Base-by-base conservation (phyloP, 495 filamentous ascomycete genomes). In the Pyrenopolyporus hunteri region DNA sequence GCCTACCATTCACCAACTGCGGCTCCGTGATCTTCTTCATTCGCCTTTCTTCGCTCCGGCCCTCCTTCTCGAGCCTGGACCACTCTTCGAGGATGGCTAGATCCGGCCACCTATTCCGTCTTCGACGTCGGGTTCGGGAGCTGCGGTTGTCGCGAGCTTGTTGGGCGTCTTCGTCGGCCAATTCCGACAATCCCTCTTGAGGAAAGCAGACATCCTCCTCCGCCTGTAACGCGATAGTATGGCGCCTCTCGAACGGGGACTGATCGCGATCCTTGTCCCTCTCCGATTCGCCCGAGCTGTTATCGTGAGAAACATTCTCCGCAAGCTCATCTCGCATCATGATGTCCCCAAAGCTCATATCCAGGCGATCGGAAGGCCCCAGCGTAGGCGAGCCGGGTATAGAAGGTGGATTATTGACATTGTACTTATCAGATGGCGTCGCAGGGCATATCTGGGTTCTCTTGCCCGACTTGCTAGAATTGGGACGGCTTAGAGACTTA, bases 331-430 rank as follows among this genome's bases (percentile, higher is more conserved):
- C 76, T 49, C 86, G 83, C 33, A 91, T 80, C 80, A 96, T 85
- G 33, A 87, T 81, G 82, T 96, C 92, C 40, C 90, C 89, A 68
- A 86, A 95, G 52, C 80, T 87, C 79, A 89, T 83, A 33, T 73
- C 76, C 69, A 74, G 65, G 28, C 56, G 74, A 26, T 76, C 78
- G 16, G 44, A 82, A 69, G 42, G 77, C 68, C 50, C 83, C 81
- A 56, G 85, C 23, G 43, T 76, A 76, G 94, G 94, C 14, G 89
- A 88, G 4, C 83, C 85, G 0, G 94, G 94, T 14, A 96, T 85
- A 0, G 94, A 98, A 1, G 94, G 94, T n/a, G 94, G 94, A 66
- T 97, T 96, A 67, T 98, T 98, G 56, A 98, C 83, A 82, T 96
- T 88, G 71, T 92, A 92, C 26, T 81, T 62, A 22, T 76, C 75